Percentiles rank a stretch among this genome's conserved stretches.
Conservation (phyloP, 345 rosid genomes). For the Sonneratia alba region DNA sequence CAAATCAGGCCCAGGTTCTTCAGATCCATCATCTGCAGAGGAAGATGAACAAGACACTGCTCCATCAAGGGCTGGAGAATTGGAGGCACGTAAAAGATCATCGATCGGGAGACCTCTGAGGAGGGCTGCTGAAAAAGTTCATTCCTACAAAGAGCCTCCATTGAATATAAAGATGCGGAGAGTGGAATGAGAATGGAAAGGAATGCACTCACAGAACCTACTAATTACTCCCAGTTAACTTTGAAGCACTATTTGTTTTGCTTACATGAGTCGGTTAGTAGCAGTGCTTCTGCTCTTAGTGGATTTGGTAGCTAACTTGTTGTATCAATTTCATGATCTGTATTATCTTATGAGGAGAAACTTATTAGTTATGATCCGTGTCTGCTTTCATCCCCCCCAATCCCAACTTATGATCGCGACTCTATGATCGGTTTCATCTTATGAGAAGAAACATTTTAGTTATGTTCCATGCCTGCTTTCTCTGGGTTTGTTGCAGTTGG, state of each 20-base stretch:
- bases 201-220: not conserved
- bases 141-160: slow-evolving; percentile 51
- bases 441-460: no score
- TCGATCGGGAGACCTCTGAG: slow-evolving; percentile 52
- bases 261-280: not conserved
- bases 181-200: not conserved
- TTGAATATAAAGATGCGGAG: slow-evolving; percentile 42
- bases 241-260: not conserved
- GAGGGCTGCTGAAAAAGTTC: slow-evolving; percentile 48
- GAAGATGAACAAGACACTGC: slow-evolving; percentile 14
- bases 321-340: not conserved
- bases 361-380: not conserved
- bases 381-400: not conserved
- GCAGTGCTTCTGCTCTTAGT: not conserved
- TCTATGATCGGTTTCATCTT: not conserved
- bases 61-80: slow-evolving; percentile 14
- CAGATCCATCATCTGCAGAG: slow-evolving; percentile 8
- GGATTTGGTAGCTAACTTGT: not conserved
- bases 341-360: not conserved
- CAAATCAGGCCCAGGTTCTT: slow-evolving; percentile 8
- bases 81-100: slow-evolving; percentile 15
- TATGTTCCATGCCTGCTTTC: not conserved
- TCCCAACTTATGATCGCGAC: not conserved
- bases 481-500: not conserved
- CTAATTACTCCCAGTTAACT: not conserved